These are phyloP conservation scores for Backusella luteola DNA, from an alignment of 192 early-diverging fungal genomes.

Conservation along the genomic window DNA sequence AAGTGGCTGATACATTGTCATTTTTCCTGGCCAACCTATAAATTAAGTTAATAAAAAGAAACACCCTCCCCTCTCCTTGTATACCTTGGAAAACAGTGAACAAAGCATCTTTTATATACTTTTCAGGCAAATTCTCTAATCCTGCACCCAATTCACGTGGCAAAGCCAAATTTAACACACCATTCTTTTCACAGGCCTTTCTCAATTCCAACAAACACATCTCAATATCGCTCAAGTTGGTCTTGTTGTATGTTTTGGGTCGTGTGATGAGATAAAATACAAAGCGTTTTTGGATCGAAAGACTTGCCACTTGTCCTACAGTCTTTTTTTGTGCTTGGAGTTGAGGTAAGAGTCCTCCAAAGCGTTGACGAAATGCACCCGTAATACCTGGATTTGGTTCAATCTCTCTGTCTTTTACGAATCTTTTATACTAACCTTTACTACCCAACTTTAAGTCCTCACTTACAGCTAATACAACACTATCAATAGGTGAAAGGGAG, in stretches of 20 bases:
- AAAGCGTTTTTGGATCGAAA: conserved; percentile 16
- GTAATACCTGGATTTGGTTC: conserved; percentile 18
- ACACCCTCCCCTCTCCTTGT: background rate
- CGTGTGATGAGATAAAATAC: conserved; percentile 40
- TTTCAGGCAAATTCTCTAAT: conserved; percentile 17
- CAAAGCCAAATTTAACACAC: conserved; percentile 26
- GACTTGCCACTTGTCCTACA: conserved; percentile 28
- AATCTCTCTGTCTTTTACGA: too few relatives aligned
- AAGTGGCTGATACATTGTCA: conserved; percentile 6
- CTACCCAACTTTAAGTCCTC: conserved; percentile 23
- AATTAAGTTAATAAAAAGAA: background rate
- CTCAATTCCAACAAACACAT: conserved; percentile 12
- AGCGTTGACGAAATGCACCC: conserved; percentile 25
- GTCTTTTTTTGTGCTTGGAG: conserved; percentile 22
- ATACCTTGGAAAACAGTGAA: conserved; percentile 16
- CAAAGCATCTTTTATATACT: conserved; percentile 13
- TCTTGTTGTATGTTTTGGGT: conserved; percentile 19
- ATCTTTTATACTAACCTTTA: conserved; percentile 12
- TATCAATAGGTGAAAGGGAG: conserved; percentile 8
- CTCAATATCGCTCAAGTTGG: conserved; percentile 24
- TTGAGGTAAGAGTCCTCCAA: conserved; percentile 15
- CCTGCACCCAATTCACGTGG: conserved; percentile 23
- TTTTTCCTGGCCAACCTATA: conserved; percentile 20
- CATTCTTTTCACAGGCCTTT: conserved; percentile 24
- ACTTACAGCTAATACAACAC: conserved; percentile 28